Evolutionary conservation across 1,139 yeast species (phyloP), one percentile per base, ranked within the genome.

Genomic region (Pichia sp.): DNA sequence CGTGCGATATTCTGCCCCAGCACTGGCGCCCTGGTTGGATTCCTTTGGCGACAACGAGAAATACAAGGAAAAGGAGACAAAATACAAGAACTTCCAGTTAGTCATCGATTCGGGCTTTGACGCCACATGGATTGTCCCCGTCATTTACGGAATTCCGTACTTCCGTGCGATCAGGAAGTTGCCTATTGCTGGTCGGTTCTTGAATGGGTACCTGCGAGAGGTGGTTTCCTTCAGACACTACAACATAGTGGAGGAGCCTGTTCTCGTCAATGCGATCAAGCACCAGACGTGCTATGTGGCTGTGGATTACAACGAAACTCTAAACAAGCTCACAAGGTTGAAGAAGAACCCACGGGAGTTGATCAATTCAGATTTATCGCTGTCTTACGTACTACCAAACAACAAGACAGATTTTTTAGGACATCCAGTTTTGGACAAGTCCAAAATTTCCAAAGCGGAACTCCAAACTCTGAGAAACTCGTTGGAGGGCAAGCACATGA

Each of bases 181-280:
- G 50, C 86, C 86, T 47, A 81, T 95, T 46, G 99, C 95, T 0
- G 99, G 99, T 0, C 80, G 89, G 55, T 74, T 89, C 53, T 72
- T 95, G 56, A 89, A 90, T 54, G 96, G 97, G 8, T 80, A 87
- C 53, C 71, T 95, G 51, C 77, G 90, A 58, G 99, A 93, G 64
- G 76, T 89, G 47, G 81, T 93, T 15, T 90, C 97, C 3, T 93
- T 88, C 67, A 78, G 98, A 56, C 95, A 95, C 72, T 93, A 92
- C 70, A 95, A 95, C 66, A 92, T 95, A 64, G 84, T 89, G 67
- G 97, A 92, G 59, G 99, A 95, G 69, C 87, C 96, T 0, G 77
- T 87, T 7, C 73, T 95, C 51, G 85, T 93, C 52, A 89, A 92
- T 66, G 84, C 87, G 43, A 87, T 95, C 62, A 93, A 95, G 66